Base-by-base conservation (phyloP, 2,329 filamentous ascomycete species). In the Colletotrichum scovillei region DNA sequence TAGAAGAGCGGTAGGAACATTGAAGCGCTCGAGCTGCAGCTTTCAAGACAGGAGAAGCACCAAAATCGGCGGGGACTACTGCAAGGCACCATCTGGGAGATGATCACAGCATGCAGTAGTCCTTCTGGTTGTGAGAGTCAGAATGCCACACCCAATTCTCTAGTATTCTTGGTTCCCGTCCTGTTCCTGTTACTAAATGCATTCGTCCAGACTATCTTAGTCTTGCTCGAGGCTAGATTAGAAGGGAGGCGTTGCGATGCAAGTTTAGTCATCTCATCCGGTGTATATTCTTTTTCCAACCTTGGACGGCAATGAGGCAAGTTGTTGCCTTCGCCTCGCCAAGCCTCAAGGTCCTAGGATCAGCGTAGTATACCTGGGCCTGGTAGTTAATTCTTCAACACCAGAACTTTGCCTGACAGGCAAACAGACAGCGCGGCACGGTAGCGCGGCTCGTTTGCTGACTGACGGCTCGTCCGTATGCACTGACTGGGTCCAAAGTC, bases 21-120 rank as follows among this genome's bases (percentile, higher is more conserved):
- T 57, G 63, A 30, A 73, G 67, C 71, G 71, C 71, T 63, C 11
- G 60, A 73, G 66, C 32, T 70, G 70, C 70, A 73, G 70, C 67
- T 66, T 73, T 46, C 71, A 71, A 73, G 67, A 71, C 71, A 71
- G 67, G 57, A 71, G 46, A 73, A 60, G 67, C 71, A 66, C 62
- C 60, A 62, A 9, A 60, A 49, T 67, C 35, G 72, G 52, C 67
- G 68, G 72, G 42, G 32, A 52, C 72, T 74, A 74, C 72, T 74
- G 72, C 72, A 74, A 74, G 72, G 72, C 68, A 74, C 72, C 72
- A 74, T 72, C 72, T 63, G 38, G 52, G 26, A 56, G 49, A 32
- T 60, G 66, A 70, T 16, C 59, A 69, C 70, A 59, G 42, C 59
- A 57, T 64, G 66, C 66, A 69, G 65, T n/a, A 69, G 65, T 24